A percentile compares a stretch with the other conserved stretches of the same genome.
These are phyloP conservation scores for Phyllosticta paracitricarpa DNA, from an alignment of 2,329 filamentous ascomycete species.

Conservation along the genomic window DNA sequence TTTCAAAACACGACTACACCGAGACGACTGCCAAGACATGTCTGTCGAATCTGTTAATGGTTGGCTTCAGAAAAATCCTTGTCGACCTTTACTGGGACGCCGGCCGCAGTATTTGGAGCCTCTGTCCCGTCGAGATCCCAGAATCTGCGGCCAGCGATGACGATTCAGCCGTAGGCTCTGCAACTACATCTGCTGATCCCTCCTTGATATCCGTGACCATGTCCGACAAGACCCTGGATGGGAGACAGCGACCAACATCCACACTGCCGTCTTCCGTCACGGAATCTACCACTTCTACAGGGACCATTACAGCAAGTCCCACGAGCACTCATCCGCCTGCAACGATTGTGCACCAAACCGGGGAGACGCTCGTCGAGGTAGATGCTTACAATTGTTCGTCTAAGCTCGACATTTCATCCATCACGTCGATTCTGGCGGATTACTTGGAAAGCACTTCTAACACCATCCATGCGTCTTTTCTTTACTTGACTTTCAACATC, in stretches of 20 bases:
- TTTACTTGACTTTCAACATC: slow-evolving; percentile 48
- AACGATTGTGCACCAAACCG: slow-evolving; percentile 3
- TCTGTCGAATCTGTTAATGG: slow-evolving; percentile 51
- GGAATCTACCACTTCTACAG: not conserved
- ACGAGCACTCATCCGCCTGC: slow-evolving; percentile 2
- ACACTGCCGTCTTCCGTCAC: not conserved
- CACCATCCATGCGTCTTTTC: slow-evolving; percentile 44
- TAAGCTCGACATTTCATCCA: slow-evolving; percentile 39
- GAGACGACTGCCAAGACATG: slow-evolving; percentile 43
- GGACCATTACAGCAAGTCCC: not conserved
- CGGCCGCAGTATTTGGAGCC: slow-evolving; percentile 43
- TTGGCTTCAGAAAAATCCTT: slow-evolving; percentile 48
- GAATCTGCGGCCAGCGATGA: slow-evolving; percentile 15
- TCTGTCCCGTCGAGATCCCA: slow-evolving; percentile 50
- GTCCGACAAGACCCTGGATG: not conserved
- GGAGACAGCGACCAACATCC: not conserved
- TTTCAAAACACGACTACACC: slow-evolving; percentile 44
- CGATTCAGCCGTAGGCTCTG: slow-evolving; percentile 12
- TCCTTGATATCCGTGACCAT: not conserved
- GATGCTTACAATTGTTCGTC: slow-evolving; percentile 47
- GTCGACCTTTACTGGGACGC: slow-evolving; percentile 57
- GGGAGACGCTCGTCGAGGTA: slow-evolving; percentile 32
- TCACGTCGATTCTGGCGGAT: slow-evolving; percentile 41
- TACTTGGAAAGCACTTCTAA: slow-evolving; percentile 46
- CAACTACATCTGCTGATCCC: slow-evolving; percentile 10